A percentile compares a stretch with the other conserved stretches of the same genome.
These are phyloP conservation scores for Acanthamoeba royreba DNA, from an alignment of 208 protist genomes.

Conservation along the genomic window DNA sequence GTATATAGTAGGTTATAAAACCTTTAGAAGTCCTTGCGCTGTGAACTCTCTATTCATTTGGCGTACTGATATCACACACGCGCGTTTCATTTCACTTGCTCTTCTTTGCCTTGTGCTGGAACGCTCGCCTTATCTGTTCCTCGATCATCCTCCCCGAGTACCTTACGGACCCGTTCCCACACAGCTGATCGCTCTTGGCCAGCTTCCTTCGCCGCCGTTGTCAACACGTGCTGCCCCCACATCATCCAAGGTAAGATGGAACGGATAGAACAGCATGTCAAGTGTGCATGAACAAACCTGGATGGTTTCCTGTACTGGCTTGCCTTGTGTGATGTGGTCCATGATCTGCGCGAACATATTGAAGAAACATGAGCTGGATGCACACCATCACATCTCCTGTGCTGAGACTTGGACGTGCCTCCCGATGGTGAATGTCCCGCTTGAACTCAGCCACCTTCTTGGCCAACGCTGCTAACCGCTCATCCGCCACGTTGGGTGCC, in stretches of 20 bases:
- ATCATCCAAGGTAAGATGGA: neutral
- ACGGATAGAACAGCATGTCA: neutral
- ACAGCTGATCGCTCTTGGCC: neutral
- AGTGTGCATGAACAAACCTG: neutral
- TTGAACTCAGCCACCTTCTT: neutral
- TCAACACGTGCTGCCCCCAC: neutral
- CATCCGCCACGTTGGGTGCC: neutral
- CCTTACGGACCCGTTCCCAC: too few species aligned
- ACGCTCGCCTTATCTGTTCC: too few species aligned
- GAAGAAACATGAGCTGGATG: neutral
- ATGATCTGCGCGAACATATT: neutral
- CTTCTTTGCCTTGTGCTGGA: neutral
- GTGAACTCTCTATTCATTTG: too few species aligned
- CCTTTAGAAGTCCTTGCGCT: too few species aligned
- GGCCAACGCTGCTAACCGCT: neutral
- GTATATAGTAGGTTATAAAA: too few species aligned
- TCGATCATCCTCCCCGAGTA: too few species aligned
- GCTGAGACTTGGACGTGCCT: neutral
- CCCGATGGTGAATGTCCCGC: neutral
- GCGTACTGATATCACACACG: too few species aligned
- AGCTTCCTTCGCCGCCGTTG: neutral
- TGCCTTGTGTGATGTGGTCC: neutral
- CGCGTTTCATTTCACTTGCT: too few species aligned
- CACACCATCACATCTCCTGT: neutral
- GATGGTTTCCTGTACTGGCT: neutral